Evolutionary conservation across 2,329 filamentous ascomycete species (phyloP), one percentile per base, ranked within the genome.

Genomic region (Didymella exigua): DNA sequence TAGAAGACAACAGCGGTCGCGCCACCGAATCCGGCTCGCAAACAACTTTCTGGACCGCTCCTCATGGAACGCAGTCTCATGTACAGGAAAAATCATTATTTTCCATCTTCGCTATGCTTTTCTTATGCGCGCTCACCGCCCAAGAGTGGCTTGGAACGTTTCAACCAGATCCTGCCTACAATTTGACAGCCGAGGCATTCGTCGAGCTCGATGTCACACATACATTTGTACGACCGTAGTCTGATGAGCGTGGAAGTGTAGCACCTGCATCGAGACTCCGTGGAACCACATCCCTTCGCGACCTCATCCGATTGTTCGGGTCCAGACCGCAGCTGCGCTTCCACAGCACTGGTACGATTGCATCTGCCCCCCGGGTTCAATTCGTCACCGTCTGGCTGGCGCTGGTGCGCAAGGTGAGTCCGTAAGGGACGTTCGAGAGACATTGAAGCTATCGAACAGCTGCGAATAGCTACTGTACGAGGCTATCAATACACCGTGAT

Each of bases 341-440:
- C 36, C 49, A 34, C 14, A 13, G 45, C 27, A 48, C 26, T 34
- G 49, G 49, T 41, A 48, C 37, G 30, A 29, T 43, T 16, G 18
- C 5, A 26, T 37, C 40, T 34, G 18, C 38, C 26, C 44, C 33
- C 30, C 27, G 30, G 30, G 42, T 49, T 21, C 16, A 11, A 24
- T 52, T 33, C 11, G 33, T 33, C 29, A 49, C 54, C 47, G 50
- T 38, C 18, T 26, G 42, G 21, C 24, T 46, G 53, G 57, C 41
- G 31, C 43, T 49, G 57, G 34, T 44, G 11, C 49, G 46, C 38
- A 49, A 42, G 49, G 49, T 54, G 40, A 53, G 23, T 45, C 54
- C 13, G n/a, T 29, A 33, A 49, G 27, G 31, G 41, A 30, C 24
- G 29, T 3, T 36, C 45, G 48, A 53, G 48, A 47, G 48, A 42